Base-by-base conservation (phyloP, 805 yeast genomes). In the Torulaspora microellipsoides region DNA sequence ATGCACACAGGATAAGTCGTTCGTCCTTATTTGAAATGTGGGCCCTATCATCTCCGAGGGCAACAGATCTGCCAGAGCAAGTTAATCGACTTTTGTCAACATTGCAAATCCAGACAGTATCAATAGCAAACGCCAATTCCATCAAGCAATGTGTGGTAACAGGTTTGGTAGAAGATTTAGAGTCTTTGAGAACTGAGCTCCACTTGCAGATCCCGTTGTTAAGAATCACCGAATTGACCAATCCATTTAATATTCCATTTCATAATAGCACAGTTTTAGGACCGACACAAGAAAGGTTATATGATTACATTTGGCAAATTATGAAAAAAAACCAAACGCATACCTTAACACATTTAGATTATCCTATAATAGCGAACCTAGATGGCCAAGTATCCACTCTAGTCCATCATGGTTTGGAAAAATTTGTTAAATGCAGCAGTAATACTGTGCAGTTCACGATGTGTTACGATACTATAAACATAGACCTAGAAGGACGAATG, bases 71-170 rank as follows among this genome's bases (percentile, higher is more conserved):
- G 34, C 62, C 64, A 3, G 27, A 36, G 4, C 62, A 61, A 31
- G 53, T 61, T 12, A 43, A 47, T 34, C 42, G 42, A 10, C 36
- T 55, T 8, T 32, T 57, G 25, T 43, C 47, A 20, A 42, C 50
- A 11, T 41, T 53, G 38, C 55, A 50, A 32, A 48, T 45, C 29
- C 46, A 30, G 25, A 52, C 60, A 4, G 53, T 62, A 1, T 50
- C 58, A 6, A 55, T 64, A 11, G 66, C 66, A 2, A 64, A 64
- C 43, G 58, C 59, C 20, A 64, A 64, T 38, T 54, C 64, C 2
- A 46, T 48, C 20, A 58, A 59, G 42, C 66, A 62, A 40, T 58
- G 65, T 42, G 68, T 64, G 1, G 59, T 62, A 2, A 61, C 66
- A 7, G 68, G 66, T 13, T 42, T 56, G 4, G 52, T 47, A 5